Conservation (phyloP, 192 early-diverging fungal species). For the Backusella circina region DNA sequence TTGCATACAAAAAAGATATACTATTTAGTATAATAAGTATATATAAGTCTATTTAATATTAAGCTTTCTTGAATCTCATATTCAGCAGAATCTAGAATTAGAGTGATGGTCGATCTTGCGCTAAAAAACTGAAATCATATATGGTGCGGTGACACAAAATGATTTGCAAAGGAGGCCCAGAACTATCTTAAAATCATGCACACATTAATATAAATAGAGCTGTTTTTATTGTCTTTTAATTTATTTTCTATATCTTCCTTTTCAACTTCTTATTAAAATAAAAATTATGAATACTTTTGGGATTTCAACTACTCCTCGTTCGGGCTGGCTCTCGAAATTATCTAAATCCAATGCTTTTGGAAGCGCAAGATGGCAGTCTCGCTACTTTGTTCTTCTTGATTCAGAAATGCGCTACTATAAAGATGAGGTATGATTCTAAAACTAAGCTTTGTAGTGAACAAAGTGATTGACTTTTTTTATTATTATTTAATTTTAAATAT, state of each 20-base stretch:
- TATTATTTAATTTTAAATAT: background rate
- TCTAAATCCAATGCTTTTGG: constrained; percentile 11
- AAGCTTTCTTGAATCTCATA: background rate
- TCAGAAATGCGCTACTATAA: constrained; percentile 27
- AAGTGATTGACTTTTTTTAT: background rate
- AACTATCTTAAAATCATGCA: background rate
- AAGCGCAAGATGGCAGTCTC: constrained; percentile 19
- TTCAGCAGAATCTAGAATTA: background rate
- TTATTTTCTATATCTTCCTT: background rate
- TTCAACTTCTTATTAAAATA: background rate
- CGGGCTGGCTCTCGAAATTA: constrained; percentile 4
- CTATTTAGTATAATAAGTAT: background rate
- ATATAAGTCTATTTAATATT: background rate
- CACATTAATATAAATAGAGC: background rate
- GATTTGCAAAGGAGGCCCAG: background rate
- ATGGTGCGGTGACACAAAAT: background rate
- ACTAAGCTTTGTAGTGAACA: background rate
- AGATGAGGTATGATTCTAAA: background rate
- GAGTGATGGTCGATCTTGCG: background rate
- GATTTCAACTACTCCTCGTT: background rate
- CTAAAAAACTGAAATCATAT: background rate
- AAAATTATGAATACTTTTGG: background rate
- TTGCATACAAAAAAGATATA: background rate
- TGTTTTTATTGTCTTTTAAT: background rate
- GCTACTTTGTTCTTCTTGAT: constrained; percentile 23